Evolutionary conservation across 768 basidiomycete species (phyloP), one percentile per base, ranked within the genome.

Genomic region (Leccinum fibrillosum): DNA sequence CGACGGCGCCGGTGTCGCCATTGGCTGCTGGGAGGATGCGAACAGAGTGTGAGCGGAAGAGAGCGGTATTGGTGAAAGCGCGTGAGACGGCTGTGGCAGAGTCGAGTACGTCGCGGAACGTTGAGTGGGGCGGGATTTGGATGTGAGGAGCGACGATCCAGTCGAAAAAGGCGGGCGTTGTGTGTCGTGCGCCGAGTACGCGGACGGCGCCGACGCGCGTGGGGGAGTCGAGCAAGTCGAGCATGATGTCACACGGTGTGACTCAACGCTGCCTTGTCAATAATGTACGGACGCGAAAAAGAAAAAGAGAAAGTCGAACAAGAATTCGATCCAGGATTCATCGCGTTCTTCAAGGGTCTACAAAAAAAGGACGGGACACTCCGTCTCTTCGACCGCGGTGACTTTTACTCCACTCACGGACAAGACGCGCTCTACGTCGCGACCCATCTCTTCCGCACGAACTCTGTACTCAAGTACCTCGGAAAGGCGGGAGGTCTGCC

Each of bases 381-480:
- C 52, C 85, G 97, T 12, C 84, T 99, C 15, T 98, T 98, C 71
- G 85, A 88, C 66, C 86, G 94, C 25, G 82, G 80, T 65, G 86
- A 90, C 15, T 98, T 82, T 74, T 98, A 92, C 76, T 85, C 87
- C n/a, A 88, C 86, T 1, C 93, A 98, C 67, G 94, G 94, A 0
- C 75, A 83, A 5, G 95, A 98, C 72, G 96, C 96, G 1, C 76
- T 84, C n/a, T 93, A 86, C 63, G 85, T 96, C 61, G 95, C 96
- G 5, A 78, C 85, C 19, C 82, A 92, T 64, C 86, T 90, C 54
- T 94, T 84, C 65, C 88, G 84, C 56, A 99, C 97, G 2, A 90
- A 92, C 65, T 88, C 92, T 1, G 94, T 98, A 58, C 81, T 99
- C 73, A 96, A 96, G 73, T 90, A 92, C 69, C 85, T 97, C 44